phyloP scores from a whole-genome alignment of 306 rosid species.

The Fragaria iinumae region DNA sequence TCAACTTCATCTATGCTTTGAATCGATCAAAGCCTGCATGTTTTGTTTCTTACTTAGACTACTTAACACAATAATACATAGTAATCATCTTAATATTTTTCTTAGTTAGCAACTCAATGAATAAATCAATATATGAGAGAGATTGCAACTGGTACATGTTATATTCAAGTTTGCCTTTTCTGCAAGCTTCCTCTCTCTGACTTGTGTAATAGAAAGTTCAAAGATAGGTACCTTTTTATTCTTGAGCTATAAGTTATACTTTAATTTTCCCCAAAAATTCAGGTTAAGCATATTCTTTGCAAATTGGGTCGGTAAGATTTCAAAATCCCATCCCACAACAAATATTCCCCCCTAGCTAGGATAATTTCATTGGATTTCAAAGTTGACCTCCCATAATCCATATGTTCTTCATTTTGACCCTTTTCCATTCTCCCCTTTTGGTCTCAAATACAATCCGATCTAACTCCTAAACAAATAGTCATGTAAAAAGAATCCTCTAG shows the following conservation, averaged over 20 bases:
- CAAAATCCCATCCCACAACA: slow-evolving; percentile 9
- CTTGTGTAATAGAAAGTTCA: background rate
- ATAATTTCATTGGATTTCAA: background rate
- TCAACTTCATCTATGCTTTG: background rate
- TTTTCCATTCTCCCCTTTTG: background rate
- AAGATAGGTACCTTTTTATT: background rate
- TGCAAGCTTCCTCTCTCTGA: slow-evolving; percentile 5
- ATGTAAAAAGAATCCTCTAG: slow-evolving; percentile 9
- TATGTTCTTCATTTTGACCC: background rate
- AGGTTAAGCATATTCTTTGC: slow-evolving; percentile 40
- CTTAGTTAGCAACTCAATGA: background rate
- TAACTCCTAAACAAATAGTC: background rate
- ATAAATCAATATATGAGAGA: background rate
- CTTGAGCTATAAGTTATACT: slow-evolving; percentile 37
- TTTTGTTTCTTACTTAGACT: background rate
- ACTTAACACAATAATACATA: background rate
- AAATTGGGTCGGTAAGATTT: slow-evolving; percentile 6
- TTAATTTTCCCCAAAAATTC: slow-evolving; percentile 18
- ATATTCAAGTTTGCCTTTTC: background rate
- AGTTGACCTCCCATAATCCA: slow-evolving; percentile 5
- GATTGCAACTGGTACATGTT: background rate
- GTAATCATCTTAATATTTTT: background rate
- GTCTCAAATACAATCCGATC: background rate
- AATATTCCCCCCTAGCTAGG: background rate
- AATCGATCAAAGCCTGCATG: background rate